Evolutionary conservation across 2,329 filamentous ascomycete species (phyloP), one percentile per base, ranked within the genome.

Genomic region (Thielaviopsis ethacetica): DNA sequence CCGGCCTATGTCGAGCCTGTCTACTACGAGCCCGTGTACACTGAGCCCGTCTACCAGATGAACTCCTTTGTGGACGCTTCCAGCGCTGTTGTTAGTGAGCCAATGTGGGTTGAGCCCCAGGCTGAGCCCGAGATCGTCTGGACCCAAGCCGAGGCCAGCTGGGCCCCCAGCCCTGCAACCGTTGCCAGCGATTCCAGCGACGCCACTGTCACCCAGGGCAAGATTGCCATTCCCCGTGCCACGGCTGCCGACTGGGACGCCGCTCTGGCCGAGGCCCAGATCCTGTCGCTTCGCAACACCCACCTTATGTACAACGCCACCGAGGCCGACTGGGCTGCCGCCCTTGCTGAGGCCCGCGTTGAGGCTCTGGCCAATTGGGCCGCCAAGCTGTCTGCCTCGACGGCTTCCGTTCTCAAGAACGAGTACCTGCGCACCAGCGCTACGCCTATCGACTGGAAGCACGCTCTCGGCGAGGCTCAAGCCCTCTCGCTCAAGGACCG

Each of bases 321-420:
- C 24, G 59, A 57, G 15, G 65, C 57, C 0, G 66, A 71, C 54
- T 75, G 74, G 74, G 65, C 69, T 10, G 65, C 65, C n/a, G 75
- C 75, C 9, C 69, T 77, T 1, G 62, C 67, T 2, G 62, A 69
- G 55, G 71, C 72, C 62, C 51, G 51, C 22, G 66, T 53, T 61
- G 67, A 62, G 58, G 66, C 58, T 38, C 65, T 62, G 63, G 66
- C 63, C 21, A 54, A 68, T 57, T 60, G 59, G 59, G 47, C 59
- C 2, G 38, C 59, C 15, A 62, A 59, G 47, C 59, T 59, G 2
- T 51, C 57, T n/a, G 50, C 56, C 27, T 22, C 60, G 19, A 57
- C 59, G 24, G 51, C 59, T n/a, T 27, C 38, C 1, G 51, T 54
- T 17, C 38, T 52, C 17, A 53, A 57, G 26, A 54, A 56, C 52